These are phyloP conservation scores for Capsicum baccatum DNA, from an alignment of 257 asterid species.

Conservation along the genomic window DNA sequence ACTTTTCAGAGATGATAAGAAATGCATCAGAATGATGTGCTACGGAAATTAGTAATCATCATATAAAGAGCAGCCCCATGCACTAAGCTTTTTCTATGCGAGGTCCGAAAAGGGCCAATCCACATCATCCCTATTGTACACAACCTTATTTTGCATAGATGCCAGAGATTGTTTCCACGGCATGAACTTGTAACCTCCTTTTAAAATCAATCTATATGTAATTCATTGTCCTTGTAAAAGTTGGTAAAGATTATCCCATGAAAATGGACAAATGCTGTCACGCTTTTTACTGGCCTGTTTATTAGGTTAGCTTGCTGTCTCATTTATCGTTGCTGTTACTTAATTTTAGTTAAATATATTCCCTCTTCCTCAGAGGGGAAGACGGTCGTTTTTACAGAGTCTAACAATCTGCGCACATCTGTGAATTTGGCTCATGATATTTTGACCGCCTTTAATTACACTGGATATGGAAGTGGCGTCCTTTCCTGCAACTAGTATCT, in stretches of 20 bases:
- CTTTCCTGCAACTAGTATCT: constrained; percentile 10
- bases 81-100: background rate
- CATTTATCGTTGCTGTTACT: background rate
- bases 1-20: too few species aligned
- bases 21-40: background rate
- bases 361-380: background rate
- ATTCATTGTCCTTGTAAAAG: constrained; percentile 7
- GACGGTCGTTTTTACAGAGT: background rate
- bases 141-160: constrained; percentile 17
- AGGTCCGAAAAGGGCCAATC: background rate
- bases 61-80: background rate
- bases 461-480: constrained; percentile 10
- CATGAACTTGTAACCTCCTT: constrained; percentile 5
- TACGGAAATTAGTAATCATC: background rate
- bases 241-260: background rate
- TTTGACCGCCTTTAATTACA: constrained; percentile 7
- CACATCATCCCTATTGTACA: background rate
- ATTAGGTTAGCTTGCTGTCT: background rate
- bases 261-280: background rate
- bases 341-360: constrained; percentile 1
- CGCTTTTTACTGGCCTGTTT: constrained; percentile 12
- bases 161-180: background rate
- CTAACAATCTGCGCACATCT: background rate
- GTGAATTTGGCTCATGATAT: background rate
- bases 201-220: background rate